Evolutionary conservation across 768 basidiomycete species (phyloP).

Genomic region (Floccularia luteovirens): DNA sequence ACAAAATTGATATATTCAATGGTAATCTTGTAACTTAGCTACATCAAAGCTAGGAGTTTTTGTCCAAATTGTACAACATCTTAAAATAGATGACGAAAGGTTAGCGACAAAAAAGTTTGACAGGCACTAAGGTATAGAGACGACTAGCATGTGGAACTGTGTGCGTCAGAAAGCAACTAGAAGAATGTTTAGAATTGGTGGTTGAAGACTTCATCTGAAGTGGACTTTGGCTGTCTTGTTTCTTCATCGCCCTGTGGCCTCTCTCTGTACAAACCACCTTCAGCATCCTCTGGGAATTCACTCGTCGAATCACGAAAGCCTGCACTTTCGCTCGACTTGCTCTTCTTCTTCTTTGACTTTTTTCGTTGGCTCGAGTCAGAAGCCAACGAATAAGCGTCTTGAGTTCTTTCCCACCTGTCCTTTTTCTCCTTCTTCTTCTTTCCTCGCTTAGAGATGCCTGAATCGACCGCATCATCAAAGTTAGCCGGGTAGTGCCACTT

Average conservation of each 20-base stretch:
- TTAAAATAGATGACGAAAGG: too few species aligned
- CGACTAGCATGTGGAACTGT: too few species aligned
- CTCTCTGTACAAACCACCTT: slow-evolving; percentile 56
- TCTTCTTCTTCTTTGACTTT: slow-evolving; percentile 64
- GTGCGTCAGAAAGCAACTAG: too few species aligned
- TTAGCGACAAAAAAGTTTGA: too few species aligned
- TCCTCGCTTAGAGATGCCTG: slow-evolving; percentile 33
- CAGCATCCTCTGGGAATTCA: slow-evolving; percentile 68
- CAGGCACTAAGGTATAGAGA: too few species aligned
- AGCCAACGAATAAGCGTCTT: slow-evolving; percentile 68
- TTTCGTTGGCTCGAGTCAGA: slow-evolving; percentile 33
- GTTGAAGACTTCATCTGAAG: slow-evolving; percentile 45
- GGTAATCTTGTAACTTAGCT: too few species aligned
- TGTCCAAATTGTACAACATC: too few species aligned
- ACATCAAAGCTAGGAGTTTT: too few species aligned
- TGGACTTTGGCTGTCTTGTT: slow-evolving; percentile 15
- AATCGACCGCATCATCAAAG: slow-evolving; percentile 54
- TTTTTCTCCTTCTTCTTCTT: slow-evolving; percentile 79
- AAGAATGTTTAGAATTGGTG: slow-evolving; percentile 64
- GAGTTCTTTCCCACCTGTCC: slow-evolving; percentile 81
- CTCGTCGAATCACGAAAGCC: slow-evolving; percentile 27
- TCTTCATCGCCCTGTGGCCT: slow-evolving; percentile 9
- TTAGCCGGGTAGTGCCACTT: slow-evolving; percentile 87
- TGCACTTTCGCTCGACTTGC: slow-evolving; percentile 30
- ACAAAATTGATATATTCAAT: too few species aligned